Evolutionary conservation across 2,329 filamentous ascomycete genomes (phyloP).

Genomic region (Phaeoacremonium minimum): DNA sequence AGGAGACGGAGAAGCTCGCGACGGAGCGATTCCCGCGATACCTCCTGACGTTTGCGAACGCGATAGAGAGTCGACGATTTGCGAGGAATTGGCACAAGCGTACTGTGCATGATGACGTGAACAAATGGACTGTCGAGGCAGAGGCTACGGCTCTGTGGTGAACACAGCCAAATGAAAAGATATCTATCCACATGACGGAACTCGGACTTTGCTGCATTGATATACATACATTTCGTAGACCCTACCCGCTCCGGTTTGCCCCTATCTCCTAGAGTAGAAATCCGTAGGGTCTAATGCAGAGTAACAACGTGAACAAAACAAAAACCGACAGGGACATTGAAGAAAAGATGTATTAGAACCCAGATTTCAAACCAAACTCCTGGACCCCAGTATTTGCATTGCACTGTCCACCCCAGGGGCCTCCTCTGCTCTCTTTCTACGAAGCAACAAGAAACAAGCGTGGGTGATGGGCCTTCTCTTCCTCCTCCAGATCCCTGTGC

Average conservation of each 20-base stretch:
- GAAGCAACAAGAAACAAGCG: background rate
- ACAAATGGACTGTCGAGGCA: slow-evolving; percentile 14
- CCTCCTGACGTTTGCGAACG: slow-evolving; percentile 52
- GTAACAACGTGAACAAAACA: slow-evolving; percentile 1
- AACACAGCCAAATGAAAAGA: too few species aligned
- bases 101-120: slow-evolving; percentile 19
- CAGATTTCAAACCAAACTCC: background rate
- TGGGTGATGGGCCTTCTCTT: background rate
- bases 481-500: background rate
- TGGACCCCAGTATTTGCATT: background rate
- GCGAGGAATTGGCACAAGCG: slow-evolving; percentile 38
- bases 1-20: slow-evolving; percentile 19
- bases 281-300: too few species aligned
- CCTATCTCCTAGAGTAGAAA: too few species aligned
- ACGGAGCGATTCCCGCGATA: slow-evolving; percentile 37
- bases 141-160: slow-evolving; percentile 22
- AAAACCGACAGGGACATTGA: background rate
- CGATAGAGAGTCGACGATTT: slow-evolving; percentile 48
- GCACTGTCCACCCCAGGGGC: background rate
- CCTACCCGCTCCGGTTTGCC: too few species aligned
- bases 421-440: background rate
- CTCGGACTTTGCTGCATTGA: too few species aligned
- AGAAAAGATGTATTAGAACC: background rate
- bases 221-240: too few species aligned
- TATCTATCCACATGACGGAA: too few species aligned